phyloP scores from a whole-genome alignment of 163 green algal genomes.

The Trebouxiophyceae sp. region DNA sequence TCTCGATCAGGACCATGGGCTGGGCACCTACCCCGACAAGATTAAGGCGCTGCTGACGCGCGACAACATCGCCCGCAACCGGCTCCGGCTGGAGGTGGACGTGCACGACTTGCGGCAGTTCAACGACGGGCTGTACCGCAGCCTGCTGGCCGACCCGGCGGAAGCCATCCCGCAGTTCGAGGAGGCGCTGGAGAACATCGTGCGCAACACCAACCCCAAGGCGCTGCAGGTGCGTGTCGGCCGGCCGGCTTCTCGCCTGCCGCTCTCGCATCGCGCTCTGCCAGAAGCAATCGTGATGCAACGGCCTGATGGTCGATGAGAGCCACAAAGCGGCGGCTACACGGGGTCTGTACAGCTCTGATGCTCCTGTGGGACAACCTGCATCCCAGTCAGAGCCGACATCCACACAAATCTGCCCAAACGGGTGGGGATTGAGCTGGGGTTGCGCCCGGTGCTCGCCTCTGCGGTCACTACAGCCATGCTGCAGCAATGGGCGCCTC shows the following conservation, averaged over 20 bases:
- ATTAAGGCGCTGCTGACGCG: conserved; percentile 46
- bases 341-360: no score
- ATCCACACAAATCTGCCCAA: no score
- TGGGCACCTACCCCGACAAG: conserved; percentile 38
- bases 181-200: conserved; percentile 73
- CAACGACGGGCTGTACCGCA: conserved; percentile 41
- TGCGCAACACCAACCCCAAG: conserved; percentile 22
- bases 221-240: not conserved
- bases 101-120: conserved; percentile 48
- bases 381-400: no score
- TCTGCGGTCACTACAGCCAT: not conserved
- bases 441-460: no score
- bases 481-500: not conserved
- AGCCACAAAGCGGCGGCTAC: no score
- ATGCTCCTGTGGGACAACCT: no score
- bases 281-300: no score
- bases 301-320: no score
- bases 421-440: no score
- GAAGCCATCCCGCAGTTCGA: conserved; percentile 78
- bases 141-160: conserved; percentile 55
- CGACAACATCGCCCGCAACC: conserved; percentile 36
- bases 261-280: no score
- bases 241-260: no score
- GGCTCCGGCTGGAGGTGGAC: conserved; percentile 44
- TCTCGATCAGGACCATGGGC: conserved; percentile 60